These are phyloP conservation scores for Macadamia tetraphylla DNA, from an alignment of 164 flowering plant genomes.

Conservation along the genomic window DNA sequence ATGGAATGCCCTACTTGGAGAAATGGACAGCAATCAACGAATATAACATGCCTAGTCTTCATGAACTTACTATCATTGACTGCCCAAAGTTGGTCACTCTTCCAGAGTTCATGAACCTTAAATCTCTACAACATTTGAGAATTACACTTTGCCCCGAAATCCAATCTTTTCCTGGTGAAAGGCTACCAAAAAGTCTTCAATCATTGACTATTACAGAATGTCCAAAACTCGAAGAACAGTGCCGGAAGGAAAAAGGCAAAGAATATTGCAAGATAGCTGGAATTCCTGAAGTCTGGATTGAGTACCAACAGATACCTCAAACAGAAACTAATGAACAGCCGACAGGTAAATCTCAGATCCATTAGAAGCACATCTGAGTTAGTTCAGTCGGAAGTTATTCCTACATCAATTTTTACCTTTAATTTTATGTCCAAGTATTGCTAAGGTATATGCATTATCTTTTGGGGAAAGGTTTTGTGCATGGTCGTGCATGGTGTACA, in stretches of 20 bases:
- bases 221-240: neutral
- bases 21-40: neutral
- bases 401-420: no score
- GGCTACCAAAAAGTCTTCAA: neutral
- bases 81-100: conserved; percentile 1
- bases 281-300: neutral
- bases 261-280: neutral
- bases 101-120: neutral
- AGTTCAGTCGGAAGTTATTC: no score
- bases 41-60: neutral
- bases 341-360: no score
- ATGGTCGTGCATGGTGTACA: no score
- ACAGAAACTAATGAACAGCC: no score
- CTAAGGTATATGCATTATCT: no score
- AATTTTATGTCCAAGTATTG: no score
- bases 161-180: neutral
- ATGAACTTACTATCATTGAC: neutral
- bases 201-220: neutral
- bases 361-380: no score
- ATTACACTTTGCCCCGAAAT: neutral
- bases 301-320: neutral
- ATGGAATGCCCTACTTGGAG: conserved; percentile 2
- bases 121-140: neutral
- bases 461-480: no score
- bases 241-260: neutral